These are phyloP conservation scores for Salvia rosmarinus DNA, from an alignment of 257 asterid species.

Conservation along the genomic window DNA sequence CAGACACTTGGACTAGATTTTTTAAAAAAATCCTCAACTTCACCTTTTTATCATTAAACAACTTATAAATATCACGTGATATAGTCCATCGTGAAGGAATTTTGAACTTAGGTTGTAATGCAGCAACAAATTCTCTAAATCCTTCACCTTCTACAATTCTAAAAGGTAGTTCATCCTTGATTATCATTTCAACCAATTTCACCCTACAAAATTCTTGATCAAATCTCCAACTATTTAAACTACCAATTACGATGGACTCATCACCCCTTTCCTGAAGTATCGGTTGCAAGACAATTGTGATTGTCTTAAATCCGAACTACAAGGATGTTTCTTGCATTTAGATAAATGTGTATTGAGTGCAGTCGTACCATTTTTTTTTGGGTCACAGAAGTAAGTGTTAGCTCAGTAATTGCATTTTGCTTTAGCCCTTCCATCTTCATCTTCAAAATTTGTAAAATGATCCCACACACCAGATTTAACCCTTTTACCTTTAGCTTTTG, in stretches of 20 bases:
- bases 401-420: not conserved
- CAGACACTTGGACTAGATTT: too few species aligned
- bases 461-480: not conserved
- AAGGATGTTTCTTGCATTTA: not conserved
- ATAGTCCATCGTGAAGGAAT: too few species aligned
- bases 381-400: not conserved
- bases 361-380: not conserved
- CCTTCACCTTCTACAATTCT: too few species aligned
- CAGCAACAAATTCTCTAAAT: too few species aligned
- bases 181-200: not conserved
- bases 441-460: not conserved
- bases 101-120: too few species aligned
- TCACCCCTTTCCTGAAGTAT: not conserved
- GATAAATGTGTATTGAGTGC: not conserved
- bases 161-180: too few species aligned
- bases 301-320: not conserved
- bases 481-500: too few species aligned
- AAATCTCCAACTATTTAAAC: not conserved
- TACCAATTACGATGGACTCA: not conserved
- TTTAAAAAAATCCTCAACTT: too few species aligned
- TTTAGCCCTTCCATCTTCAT: too few species aligned
- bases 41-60: too few species aligned
- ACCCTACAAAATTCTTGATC: not conserved
- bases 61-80: too few species aligned
- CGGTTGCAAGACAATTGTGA: not conserved